Evolutionary conservation across 352 stramenopile genomes (phyloP), one percentile per base, ranked within the genome.

Genomic region (Aphanomyces cochlioides): DNA sequence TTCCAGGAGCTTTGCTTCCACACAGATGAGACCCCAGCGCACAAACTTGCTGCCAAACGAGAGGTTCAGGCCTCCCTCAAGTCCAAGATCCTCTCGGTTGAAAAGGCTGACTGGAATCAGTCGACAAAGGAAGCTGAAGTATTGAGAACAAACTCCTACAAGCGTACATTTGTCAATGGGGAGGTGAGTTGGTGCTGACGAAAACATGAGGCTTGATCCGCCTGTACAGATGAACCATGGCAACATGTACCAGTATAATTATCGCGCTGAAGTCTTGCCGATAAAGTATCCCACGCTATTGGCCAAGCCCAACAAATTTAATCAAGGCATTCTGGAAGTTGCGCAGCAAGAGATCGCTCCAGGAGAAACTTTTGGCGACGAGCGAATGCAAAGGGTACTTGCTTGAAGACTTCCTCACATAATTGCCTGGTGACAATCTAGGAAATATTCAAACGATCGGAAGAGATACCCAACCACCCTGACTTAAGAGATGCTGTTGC

Each of bases 231-330:
- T 85, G 60, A 91, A 89, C 67, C 85, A 83, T 36, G 74, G 75
- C 19, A 81, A 90, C 74, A 90, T 96, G 83, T 95, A 90, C 66
- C 73, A 76, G 57, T 93, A 96, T 83, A 95, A 93, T 72, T 91
- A 84, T 47, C 84, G 88, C 13, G 88, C 88, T 58, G 86, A 96
- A 74, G 89, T 90, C 64, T 73, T 96, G 10, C 88, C 88, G 7
- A 84, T 81, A 56, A 95, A 94, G 58, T 89, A 88, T 40, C 83
- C 83, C 21, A 89, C 81, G 38, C 56, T 84, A 60, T 85, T 90
- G 54, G 77, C 84, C 6, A 90, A 87, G 64, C 73, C 79, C 3
- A 91, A 90, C 57, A 81, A 82, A 67, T 95, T 94, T 73, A 93
- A 92, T 69, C 87, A 75, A 40, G 85, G 84, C 15, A 88, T 92